Conservation (phyloP, 208 protist genomes). For the Trichomonas gallinae region DNA sequence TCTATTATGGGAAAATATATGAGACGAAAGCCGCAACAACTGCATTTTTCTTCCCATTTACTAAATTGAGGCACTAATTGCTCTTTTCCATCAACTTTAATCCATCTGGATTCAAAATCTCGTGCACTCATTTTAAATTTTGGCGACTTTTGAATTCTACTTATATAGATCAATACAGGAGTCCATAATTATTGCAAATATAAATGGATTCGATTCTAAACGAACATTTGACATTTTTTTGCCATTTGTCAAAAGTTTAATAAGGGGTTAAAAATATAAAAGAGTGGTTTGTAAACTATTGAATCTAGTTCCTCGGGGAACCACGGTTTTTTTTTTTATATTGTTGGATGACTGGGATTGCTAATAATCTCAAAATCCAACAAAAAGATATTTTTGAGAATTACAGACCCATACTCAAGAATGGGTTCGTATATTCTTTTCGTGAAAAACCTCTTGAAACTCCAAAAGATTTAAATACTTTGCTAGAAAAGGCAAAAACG, state of each 20-base stretch:
- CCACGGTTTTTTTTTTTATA: not conserved
- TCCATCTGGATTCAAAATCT: not conserved
- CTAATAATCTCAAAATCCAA: not conserved
- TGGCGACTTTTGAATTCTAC: too few relatives aligned
- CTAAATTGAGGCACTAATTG: not conserved
- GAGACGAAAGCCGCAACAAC: not conserved
- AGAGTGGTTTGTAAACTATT: not conserved
- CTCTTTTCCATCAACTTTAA: not conserved
- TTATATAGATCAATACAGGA: too few relatives aligned
- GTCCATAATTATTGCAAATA: too few relatives aligned
- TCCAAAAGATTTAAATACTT: not conserved
- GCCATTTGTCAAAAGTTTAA: too few relatives aligned
- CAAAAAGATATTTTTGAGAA: not conserved
- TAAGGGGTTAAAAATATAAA: too few relatives aligned
- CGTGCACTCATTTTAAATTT: not conserved
- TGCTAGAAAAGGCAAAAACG: not conserved
- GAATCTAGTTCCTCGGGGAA: not conserved
- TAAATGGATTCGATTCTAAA: too few relatives aligned
- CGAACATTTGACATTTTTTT: too few relatives aligned
- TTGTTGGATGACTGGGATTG: not conserved
- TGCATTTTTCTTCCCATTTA: not conserved
- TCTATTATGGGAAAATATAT: not conserved
- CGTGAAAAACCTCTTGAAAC: not conserved
- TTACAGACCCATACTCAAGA: not conserved
- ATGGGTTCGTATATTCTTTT: not conserved